A percentile compares a stretch with the other conserved stretches of the same genome.
These are phyloP conservation scores for Boletus eberwhitei DNA, from an alignment of 768 basidiomycete genomes.

Conservation along the genomic window DNA sequence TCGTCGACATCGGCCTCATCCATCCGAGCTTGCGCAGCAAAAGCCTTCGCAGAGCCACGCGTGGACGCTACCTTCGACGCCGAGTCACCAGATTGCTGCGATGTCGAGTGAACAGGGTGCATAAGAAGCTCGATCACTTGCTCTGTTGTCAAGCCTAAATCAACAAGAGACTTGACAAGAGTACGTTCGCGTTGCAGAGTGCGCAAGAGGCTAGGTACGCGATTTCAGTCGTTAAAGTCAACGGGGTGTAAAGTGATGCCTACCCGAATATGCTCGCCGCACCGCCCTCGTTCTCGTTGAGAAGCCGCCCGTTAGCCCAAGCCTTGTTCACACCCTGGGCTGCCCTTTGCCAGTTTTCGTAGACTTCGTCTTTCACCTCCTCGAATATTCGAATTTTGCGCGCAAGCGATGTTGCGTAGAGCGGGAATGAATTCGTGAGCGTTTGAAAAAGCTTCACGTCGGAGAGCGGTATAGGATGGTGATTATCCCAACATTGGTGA, in stretches of 20 bases:
- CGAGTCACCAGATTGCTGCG: slow-evolving; percentile 39
- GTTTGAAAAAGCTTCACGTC: slow-evolving; percentile 42
- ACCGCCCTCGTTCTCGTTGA: slow-evolving; percentile 63
- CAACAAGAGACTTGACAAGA: slow-evolving; percentile 54
- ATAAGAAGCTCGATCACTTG: slow-evolving; percentile 76
- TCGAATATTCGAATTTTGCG: slow-evolving; percentile 59
- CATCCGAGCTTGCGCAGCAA: slow-evolving; percentile 1
- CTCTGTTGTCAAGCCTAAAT: slow-evolving; percentile 56
- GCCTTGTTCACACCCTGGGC: slow-evolving; percentile 53
- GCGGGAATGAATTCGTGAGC: slow-evolving; percentile 87
- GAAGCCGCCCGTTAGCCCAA: slow-evolving; percentile 77
- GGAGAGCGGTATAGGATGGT: slow-evolving; percentile 11
- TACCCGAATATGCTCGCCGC: slow-evolving; percentile 52
- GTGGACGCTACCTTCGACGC: background rate
- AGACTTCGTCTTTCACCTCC: slow-evolving; percentile 52
- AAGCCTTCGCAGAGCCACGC: slow-evolving; percentile 11
- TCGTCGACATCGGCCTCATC: slow-evolving; percentile 33
- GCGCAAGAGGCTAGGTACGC: slow-evolving; percentile 53
- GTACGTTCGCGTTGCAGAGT: slow-evolving; percentile 69
- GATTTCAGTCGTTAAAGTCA: slow-evolving; percentile 4
- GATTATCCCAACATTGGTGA: slow-evolving; percentile 21
- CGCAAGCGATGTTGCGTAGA: slow-evolving; percentile 71
- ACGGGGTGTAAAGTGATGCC: slow-evolving; percentile 9
- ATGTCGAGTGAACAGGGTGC: slow-evolving; percentile 52
- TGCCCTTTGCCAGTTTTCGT: slow-evolving; percentile 50